Percentiles rank a stretch among this genome's conserved stretches.
phyloP scores from a whole-genome alignment of 2,329 filamentous ascomycete genomes.

The Exophiala mesophila region DNA sequence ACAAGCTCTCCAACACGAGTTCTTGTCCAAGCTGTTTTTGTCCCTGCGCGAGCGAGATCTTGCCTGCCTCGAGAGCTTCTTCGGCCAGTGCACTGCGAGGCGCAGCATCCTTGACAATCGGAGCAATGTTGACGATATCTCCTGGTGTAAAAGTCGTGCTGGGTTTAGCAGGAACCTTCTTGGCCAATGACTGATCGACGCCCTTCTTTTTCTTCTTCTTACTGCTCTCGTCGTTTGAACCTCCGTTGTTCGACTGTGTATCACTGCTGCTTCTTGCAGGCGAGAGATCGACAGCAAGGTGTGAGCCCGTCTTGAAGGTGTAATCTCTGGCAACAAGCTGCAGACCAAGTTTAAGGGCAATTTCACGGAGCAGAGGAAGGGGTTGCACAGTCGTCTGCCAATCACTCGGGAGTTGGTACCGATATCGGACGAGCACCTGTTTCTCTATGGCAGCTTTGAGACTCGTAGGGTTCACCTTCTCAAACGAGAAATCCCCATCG shows the following conservation, averaged over 20 bases:
- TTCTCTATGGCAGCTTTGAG: constrained; percentile 65
- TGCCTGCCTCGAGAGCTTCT: constrained; percentile 90
- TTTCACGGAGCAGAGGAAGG: constrained; percentile 81
- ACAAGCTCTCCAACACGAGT: constrained; percentile 89
- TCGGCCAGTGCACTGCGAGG: constrained; percentile 88
- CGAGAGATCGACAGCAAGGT: constrained; percentile 28
- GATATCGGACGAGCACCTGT: constrained; percentile 69
- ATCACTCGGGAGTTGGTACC: constrained; percentile 63
- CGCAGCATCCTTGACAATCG: constrained; percentile 87
- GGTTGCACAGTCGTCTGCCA: constrained; percentile 67
- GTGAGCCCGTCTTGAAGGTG: constrained; percentile 53
- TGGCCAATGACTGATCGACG: constrained; percentile 22
- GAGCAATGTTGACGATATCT: constrained; percentile 88
- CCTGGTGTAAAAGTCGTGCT: constrained; percentile 69
- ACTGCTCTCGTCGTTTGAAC: constrained; percentile 36
- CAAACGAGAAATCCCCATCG: constrained; percentile 76
- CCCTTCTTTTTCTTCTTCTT: constrained; percentile 56
- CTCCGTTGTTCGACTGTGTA: constrained; percentile 25
- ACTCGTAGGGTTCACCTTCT: constrained; percentile 68
- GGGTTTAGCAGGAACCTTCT: constrained; percentile 41
- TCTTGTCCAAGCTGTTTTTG: constrained; percentile 96
- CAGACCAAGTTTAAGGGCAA: constrained; percentile 81
- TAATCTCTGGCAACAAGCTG: constrained; percentile 80
- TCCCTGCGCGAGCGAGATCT: constrained; percentile 90
- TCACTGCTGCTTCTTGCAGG: constrained; percentile 35